A percentile compares a stretch with the other conserved stretches of the same genome.
Evolutionary conservation across 108 stramenopile genomes (phyloP).

Genomic region (Fistulifera pelliculosa): DNA sequence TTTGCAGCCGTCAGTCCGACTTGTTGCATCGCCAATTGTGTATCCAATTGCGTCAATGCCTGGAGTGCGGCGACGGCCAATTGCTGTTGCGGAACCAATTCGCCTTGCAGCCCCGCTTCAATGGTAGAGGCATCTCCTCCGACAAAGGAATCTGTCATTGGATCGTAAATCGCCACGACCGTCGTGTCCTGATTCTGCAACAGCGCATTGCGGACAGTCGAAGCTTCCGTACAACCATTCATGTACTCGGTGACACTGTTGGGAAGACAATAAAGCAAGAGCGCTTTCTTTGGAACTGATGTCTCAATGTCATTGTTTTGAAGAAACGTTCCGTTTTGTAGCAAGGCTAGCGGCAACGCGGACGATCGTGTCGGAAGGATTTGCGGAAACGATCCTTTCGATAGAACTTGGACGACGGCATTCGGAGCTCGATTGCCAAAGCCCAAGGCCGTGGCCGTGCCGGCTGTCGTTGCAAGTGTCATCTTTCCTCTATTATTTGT

Average conservation of each 20-base stretch:
- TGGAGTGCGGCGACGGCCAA: slow-evolving; percentile 24
- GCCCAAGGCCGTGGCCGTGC: slow-evolving; percentile 49
- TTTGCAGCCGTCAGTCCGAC: slow-evolving; percentile 17
- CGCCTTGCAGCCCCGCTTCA: slow-evolving; percentile 18
- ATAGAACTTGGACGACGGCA: slow-evolving; percentile 53
- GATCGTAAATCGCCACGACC: slow-evolving; percentile 54
- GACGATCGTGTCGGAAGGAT: slow-evolving; percentile 56
- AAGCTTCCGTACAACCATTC: slow-evolving; percentile 36
- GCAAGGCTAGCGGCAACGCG: slow-evolving; percentile 44
- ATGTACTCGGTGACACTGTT: slow-evolving; percentile 64
- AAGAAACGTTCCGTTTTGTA: slow-evolving; percentile 67
- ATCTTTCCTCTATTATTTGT: too few species aligned
- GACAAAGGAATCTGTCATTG: slow-evolving; percentile 26
- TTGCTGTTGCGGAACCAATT: slow-evolving; percentile 1
- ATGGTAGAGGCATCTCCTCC: slow-evolving; percentile 23
- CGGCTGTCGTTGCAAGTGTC: not conserved
- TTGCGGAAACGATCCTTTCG: slow-evolving; percentile 32
- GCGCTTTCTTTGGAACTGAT: slow-evolving; percentile 14
- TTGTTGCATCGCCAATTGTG: slow-evolving; percentile 28
- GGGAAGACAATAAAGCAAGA: slow-evolving; percentile 75
- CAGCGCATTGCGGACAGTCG: slow-evolving; percentile 49
- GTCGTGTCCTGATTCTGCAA: slow-evolving; percentile 17
- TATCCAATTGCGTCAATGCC: slow-evolving; percentile 43
- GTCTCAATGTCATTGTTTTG: slow-evolving; percentile 2
- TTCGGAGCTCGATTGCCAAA: slow-evolving; percentile 67